These are phyloP conservation scores for Phytophthora syringae DNA, from an alignment of 352 stramenopile species.

Conservation along the genomic window DNA sequence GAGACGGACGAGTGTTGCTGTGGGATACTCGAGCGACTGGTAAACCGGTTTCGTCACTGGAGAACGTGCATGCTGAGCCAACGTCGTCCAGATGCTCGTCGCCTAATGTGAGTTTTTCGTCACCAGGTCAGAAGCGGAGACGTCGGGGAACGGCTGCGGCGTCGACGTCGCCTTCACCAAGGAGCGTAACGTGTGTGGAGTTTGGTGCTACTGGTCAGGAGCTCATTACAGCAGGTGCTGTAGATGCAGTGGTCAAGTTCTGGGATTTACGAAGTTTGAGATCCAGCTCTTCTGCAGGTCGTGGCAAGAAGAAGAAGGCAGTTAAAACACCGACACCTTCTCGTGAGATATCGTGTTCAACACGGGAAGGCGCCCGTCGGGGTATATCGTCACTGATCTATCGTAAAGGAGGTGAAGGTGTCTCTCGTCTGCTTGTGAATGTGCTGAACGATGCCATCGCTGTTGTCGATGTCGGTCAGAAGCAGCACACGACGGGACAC, in stretches of 20 bases:
- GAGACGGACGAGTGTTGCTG: slow-evolving; percentile 68
- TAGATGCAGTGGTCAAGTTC: slow-evolving; percentile 71
- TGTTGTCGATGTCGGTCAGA: slow-evolving; percentile 52
- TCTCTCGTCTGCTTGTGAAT: slow-evolving; percentile 61
- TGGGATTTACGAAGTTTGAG: slow-evolving; percentile 66
- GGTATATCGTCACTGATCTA: slow-evolving; percentile 69
- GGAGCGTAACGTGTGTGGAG: slow-evolving; percentile 79
- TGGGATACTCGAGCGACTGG: slow-evolving; percentile 54
- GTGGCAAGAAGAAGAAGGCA: slow-evolving; percentile 27
- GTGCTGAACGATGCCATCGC: slow-evolving; percentile 66
- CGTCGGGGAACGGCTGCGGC: slow-evolving; percentile 36
- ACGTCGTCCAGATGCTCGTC: slow-evolving; percentile 16
- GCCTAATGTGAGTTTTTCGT: slow-evolving; percentile 36
- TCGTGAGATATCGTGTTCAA: slow-evolving; percentile 52
- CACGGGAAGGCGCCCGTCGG: slow-evolving; percentile 36
- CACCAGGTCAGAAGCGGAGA: slow-evolving; percentile 35
- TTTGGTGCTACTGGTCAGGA: slow-evolving; percentile 52
- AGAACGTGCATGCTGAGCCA: slow-evolving; percentile 45
- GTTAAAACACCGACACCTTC: slow-evolving; percentile 23
- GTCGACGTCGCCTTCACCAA: slow-evolving; percentile 29
- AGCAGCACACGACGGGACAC: slow-evolving; percentile 6
- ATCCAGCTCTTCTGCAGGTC: slow-evolving; percentile 6
- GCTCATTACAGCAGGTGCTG: slow-evolving; percentile 60
- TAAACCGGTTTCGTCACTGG: slow-evolving; percentile 38
- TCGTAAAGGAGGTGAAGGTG: slow-evolving; percentile 28